phyloP scores from a whole-genome alignment of 305 asterid genomes.

The Fraxinus angustifolia region DNA sequence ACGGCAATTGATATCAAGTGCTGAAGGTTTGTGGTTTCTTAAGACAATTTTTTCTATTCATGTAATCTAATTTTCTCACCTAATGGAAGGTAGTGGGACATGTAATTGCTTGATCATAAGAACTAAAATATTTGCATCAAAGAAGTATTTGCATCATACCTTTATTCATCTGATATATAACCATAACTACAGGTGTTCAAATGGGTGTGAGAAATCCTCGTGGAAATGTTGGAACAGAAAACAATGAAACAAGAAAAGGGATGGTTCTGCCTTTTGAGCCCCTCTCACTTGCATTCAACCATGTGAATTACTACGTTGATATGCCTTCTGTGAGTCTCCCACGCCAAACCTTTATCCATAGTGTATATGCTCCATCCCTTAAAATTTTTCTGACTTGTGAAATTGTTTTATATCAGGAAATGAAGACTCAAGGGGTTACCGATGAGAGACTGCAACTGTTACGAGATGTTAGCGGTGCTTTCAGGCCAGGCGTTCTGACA shows the following conservation, averaged over 20 bases:
- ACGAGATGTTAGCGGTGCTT: constrained; percentile 48
- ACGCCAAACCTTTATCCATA: background rate
- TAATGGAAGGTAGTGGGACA: too few relatives aligned
- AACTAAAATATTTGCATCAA: too few relatives aligned
- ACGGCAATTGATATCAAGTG: too few relatives aligned
- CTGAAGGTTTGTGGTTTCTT: too few relatives aligned
- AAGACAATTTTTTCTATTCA: too few relatives aligned
- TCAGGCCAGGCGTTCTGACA: constrained; percentile 46
- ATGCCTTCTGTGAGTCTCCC: constrained; percentile 44
- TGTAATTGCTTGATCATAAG: too few relatives aligned
- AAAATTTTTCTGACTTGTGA: constrained; percentile 1
- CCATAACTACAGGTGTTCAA: constrained; percentile 26
- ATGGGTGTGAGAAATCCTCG: constrained; percentile 26
- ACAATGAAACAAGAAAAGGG: constrained; percentile 27
- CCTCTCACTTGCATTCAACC: constrained; percentile 44
- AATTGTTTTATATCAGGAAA: constrained; percentile 35
- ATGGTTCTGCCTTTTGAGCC: constrained; percentile 48
- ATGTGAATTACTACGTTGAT: constrained; percentile 41
- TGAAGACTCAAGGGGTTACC: constrained; percentile 39
- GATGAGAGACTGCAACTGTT: constrained; percentile 41
- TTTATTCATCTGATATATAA: background rate
- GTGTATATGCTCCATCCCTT: background rate
- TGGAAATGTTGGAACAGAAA: background rate
- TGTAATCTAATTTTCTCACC: too few relatives aligned
- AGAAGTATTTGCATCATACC: background rate